Evolutionary conservation across 2,329 filamentous ascomycete genomes (phyloP), one percentile per base, ranked within the genome.

Genomic region (Aureobasidium sp.): DNA sequence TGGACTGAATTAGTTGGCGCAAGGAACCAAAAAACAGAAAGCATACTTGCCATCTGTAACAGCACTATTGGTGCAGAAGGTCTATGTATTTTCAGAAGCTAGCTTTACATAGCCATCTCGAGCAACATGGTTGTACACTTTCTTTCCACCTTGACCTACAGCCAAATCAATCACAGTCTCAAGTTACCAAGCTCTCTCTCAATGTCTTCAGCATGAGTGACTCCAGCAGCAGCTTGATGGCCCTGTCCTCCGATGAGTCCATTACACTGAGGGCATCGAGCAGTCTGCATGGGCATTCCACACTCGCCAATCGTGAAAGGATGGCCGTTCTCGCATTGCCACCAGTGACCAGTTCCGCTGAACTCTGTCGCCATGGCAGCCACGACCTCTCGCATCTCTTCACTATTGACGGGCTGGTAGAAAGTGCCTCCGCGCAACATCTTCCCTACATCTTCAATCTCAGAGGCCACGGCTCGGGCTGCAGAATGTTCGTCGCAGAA

Each of bases 181-280:
- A 60, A 22, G 12, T 42, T 41, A 15, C 57, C 45, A 22, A 60
- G 29, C 1, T 17, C 9, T 6, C 20, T 49, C 22, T 60, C 57
- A 9, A 60, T 20, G 9, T 60, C 57, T 0, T 14, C 8, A 34
- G 44, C 57, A 39, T 9, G 44, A 3, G 57, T 51, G 5, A 60
- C 57, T 22, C 57, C 57, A 5, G 15, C 52, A 51, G 31, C 66
- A 65, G 52, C 49, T 1, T 25, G 41, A 15, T 57, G 29, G 2
- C 12, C 11, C 17, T 67, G 68, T 0, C 87, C 86, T 2, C 86
- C 86, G 34, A 89, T 79, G 0, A 71, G 64, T 1, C 77, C 77
- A 1, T 77, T 80, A 65, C 87, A 90, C 65, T 89, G 80, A 0
- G 87, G 85, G 66, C 87, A 90, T 1, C 71, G 71, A 1, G 85